A percentile compares a stretch with the other conserved stretches of the same genome.
phyloP scores from a whole-genome alignment of 2,329 filamentous ascomycete genomes.

The Pseudogymnoascus sp. region DNA sequence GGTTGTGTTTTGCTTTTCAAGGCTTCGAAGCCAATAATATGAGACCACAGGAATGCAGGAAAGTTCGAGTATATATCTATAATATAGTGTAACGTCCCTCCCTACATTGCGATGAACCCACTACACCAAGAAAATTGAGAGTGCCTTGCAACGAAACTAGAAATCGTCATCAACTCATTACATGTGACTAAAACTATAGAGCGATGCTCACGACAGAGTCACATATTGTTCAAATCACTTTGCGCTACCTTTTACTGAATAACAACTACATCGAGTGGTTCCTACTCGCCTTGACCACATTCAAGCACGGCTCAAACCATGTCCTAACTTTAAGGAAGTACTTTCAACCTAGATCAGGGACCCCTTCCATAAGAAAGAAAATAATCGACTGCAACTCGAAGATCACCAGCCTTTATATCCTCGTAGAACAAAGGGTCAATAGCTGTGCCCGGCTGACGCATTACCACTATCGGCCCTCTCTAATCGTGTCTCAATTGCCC shows the following conservation, averaged over 20 bases:
- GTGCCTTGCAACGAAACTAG: not conserved
- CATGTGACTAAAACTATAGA: not conserved
- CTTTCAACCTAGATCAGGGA: not conserved
- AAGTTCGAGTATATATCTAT: not conserved
- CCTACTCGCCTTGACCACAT: not conserved
- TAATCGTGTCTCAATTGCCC: not conserved
- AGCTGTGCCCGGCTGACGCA: not conserved
- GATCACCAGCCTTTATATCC: constrained; percentile 11
- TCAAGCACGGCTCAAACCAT: not conserved
- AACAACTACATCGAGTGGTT: not conserved
- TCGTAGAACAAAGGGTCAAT: not conserved
- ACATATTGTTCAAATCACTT: too few relatives aligned
- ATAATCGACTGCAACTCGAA: constrained; percentile 13
- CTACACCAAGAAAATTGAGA: not conserved
- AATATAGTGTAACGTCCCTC: not conserved
- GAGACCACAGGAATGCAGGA: not conserved
- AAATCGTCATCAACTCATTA: not conserved
- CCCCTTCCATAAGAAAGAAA: not conserved
- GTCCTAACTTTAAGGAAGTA: not conserved
- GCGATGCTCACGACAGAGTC: not conserved
- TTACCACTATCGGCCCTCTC: not conserved
- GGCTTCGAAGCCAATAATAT: constrained; percentile 26
- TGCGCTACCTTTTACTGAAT: too few relatives aligned
- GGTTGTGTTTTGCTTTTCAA: constrained; percentile 37
- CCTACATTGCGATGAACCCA: too few relatives aligned